A percentile compares a stretch with the other conserved stretches of the same genome.
Evolutionary conservation across 2,329 filamentous ascomycete genomes (phyloP).

Genomic region (Onygenales sp.): DNA sequence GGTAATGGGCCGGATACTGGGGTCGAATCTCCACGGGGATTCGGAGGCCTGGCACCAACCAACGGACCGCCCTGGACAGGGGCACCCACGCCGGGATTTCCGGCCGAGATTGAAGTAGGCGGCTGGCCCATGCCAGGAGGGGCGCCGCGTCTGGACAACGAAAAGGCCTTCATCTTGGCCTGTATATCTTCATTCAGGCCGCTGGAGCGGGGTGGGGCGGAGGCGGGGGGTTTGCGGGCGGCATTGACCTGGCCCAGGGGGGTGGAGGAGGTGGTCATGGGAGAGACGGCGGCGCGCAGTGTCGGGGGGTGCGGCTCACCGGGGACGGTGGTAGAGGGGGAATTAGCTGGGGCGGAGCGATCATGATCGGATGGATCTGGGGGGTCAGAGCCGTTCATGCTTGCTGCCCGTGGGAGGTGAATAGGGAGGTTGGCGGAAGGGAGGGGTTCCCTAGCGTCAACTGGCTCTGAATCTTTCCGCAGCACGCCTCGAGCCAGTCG

Average conservation of each 20-base stretch:
- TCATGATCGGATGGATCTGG: background rate
- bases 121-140: conserved; percentile 2
- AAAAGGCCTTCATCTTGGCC: conserved; percentile 61
- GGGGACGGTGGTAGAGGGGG: conserved; percentile 5
- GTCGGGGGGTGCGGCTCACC: conserved; percentile 17
- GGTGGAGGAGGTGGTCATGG: conserved; percentile 75
- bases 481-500: too few species aligned
- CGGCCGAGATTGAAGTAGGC: background rate
- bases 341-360: background rate
- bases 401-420: background rate
- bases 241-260: conserved; percentile 68
- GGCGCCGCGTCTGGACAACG: conserved; percentile 44
- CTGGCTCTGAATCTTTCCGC: too few species aligned
- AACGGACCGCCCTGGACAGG: background rate
- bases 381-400: background rate
- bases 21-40: background rate
- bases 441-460: too few species aligned
- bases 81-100: background rate
- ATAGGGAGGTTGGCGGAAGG: background rate
- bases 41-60: conserved; percentile 2
- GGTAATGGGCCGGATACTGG: conserved; percentile 2
- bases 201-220: conserved; percentile 37
- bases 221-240: conserved; percentile 46
- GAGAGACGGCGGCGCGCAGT: conserved; percentile 16
- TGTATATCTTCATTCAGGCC: conserved; percentile 55